Conservation (phyloP, 2,329 filamentous ascomycete species). For the Colletotrichum lini region DNA sequence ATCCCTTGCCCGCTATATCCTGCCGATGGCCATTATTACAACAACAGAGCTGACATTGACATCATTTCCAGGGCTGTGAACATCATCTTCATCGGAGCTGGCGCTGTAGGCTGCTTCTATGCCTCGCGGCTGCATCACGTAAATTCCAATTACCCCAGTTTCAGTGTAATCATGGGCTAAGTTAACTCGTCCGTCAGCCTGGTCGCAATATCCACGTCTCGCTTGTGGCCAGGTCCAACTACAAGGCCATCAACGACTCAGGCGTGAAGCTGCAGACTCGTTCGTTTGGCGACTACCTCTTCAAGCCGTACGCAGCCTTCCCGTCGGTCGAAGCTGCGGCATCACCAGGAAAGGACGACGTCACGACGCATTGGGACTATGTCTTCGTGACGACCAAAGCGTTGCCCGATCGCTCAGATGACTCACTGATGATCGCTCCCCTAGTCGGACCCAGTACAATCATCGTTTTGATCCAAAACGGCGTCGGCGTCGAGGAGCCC, state of each 20-base stretch:
- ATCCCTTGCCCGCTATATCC: neutral
- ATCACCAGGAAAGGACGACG: slow-evolving; percentile 23
- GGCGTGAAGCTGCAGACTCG: slow-evolving; percentile 77
- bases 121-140: slow-evolving; percentile 76
- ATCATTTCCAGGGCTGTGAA: slow-evolving; percentile 60
- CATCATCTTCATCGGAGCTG: slow-evolving; percentile 78
- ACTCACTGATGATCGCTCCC: slow-evolving; percentile 73
- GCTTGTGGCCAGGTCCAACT: slow-evolving; percentile 82
- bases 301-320: slow-evolving; percentile 74
- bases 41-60: neutral
- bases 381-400: slow-evolving; percentile 81
- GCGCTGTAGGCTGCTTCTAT: slow-evolving; percentile 81
- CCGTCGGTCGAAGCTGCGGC: slow-evolving; percentile 71
- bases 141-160: slow-evolving; percentile 43
- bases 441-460: slow-evolving; percentile 68
- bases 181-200: slow-evolving; percentile 55
- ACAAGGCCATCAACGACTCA: slow-evolving; percentile 70
- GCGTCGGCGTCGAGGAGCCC: slow-evolving; percentile 78
- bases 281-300: slow-evolving; percentile 77
- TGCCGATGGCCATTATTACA: neutral
- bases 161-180: slow-evolving; percentile 4
- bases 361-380: slow-evolving; percentile 63
- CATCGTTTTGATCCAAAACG: slow-evolving; percentile 80
- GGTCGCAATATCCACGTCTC: slow-evolving; percentile 71
- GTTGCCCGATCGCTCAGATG: slow-evolving; percentile 74